Evolutionary conservation across 768 basidiomycete species (phyloP), one percentile per base, ranked within the genome.

Genomic region (Tricholoma matsutake): DNA sequence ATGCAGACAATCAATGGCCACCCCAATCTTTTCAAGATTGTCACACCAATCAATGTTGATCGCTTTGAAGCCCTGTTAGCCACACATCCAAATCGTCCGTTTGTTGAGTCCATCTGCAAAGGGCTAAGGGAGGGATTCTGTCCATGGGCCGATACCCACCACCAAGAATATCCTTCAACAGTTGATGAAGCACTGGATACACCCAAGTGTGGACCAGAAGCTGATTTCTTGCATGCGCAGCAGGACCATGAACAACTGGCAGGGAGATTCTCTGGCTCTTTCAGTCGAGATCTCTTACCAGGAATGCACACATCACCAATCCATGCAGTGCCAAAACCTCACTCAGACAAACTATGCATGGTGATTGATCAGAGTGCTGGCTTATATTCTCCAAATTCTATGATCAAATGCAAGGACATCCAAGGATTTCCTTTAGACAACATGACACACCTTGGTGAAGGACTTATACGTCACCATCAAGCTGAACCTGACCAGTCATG

Each of bases 31-130:
- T 81, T 83, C 65, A 47, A 68, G 1, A 67, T 82, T 1, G 61
- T 72, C 0, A 76, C 73, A 0, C 79, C 78, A 13, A 56, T 65
- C 20, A 61, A 61, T 16, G 58, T 59, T 34, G 35, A 58, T 6
- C 6, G 11, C 0, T 69, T 73, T 22, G 58, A 65, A 31, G n/a
- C 59, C 41, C 35, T 66, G n/a, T 52, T 64, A 11, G 3, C 6
- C 16, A 63, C 61, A 66, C 71, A 85, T 74, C 77, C 83, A 49
- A 64, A 84, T 63, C 67, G 68, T 71, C 39, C 72, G 67, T 75
- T 78, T 28, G 76, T 81, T 0, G 9, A 59, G 0, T 81, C 76
- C 0, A 72, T 81, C 0, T 58, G 65, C 1, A 2, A 29, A 0
- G 72, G 75, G 0, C 65, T 83, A 0, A 52, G 67, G 0, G 61